Evolutionary conservation across 805 yeast species (phyloP).

Genomic region (Saccharomyces jurei): DNA sequence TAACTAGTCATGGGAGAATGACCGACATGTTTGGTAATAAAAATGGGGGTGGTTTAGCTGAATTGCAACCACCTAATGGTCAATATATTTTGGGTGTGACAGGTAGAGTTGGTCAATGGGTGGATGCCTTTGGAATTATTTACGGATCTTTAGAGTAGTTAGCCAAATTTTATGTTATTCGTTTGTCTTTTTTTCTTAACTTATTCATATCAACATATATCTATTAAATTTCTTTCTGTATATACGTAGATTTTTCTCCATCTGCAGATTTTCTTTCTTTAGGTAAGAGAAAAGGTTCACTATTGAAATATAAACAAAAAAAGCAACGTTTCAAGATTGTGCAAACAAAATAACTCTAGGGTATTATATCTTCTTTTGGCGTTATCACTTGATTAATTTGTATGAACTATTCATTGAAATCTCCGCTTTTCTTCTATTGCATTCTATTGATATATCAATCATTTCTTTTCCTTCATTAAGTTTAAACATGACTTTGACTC

Average conservation of each 20-base stretch:
- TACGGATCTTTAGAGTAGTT: conserved; percentile 32
- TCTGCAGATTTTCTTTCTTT: background rate
- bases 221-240: background rate
- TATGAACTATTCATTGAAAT: background rate
- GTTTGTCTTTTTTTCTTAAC: background rate
- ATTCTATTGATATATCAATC: background rate
- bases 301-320: background rate
- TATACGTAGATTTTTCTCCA: background rate
- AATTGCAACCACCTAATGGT: conserved; percentile 58
- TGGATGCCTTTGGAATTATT: conserved; percentile 63
- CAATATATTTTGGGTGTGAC: conserved; percentile 56
- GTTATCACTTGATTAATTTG: background rate
- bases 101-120: conserved; percentile 66
- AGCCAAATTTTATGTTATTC: background rate
- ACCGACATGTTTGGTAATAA: conserved; percentile 59
- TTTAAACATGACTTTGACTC: conserved; percentile 8
- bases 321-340: background rate
- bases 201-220: background rate
- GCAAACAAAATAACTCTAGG: background rate
- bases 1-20: conserved; percentile 47
- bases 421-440: background rate
- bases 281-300: background rate
- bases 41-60: conserved; percentile 56
- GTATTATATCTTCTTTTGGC: background rate
- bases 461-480: background rate